Conservation (phyloP, 768 basidiomycete species). For the Pleurotus eryngii region DNA sequence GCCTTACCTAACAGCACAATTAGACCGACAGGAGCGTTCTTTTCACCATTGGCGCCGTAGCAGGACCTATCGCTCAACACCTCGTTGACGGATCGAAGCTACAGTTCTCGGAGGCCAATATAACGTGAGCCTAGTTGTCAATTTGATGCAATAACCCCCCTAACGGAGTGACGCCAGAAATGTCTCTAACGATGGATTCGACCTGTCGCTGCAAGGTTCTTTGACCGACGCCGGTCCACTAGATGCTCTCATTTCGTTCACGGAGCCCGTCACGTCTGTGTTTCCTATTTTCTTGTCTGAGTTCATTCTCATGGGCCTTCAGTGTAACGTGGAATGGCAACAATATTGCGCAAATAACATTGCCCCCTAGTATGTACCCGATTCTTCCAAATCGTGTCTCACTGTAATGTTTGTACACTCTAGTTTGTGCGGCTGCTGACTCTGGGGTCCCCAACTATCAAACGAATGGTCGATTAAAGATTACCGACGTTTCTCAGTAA, state of each 20-base stretch:
- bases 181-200: constrained; percentile 59
- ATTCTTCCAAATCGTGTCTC: not conserved
- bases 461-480: constrained; percentile 49
- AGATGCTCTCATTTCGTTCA: constrained; percentile 66
- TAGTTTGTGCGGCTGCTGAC: constrained; percentile 68
- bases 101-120: constrained; percentile 54
- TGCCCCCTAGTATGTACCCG: constrained; percentile 48
- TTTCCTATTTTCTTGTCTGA: not conserved
- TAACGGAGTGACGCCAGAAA: constrained; percentile 29
- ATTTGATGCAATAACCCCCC: not conserved
- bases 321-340: constrained; percentile 64
- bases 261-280: constrained; percentile 55
- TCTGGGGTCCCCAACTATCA: constrained; percentile 62
- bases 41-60: constrained; percentile 69
- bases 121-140: constrained; percentile 37
- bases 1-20: not conserved
- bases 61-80: constrained; percentile 61
- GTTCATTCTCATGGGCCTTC: not conserved
- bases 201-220: constrained; percentile 56
- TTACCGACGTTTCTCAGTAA: constrained; percentile 48
- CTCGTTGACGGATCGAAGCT: constrained; percentile 57
- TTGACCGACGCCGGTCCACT: constrained; percentile 63
- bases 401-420: not conserved
- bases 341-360: constrained; percentile 58
- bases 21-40: constrained; percentile 62